phyloP scores from a whole-genome alignment of 2,329 filamentous ascomycete genomes.

The Botrytis cinerea region DNA sequence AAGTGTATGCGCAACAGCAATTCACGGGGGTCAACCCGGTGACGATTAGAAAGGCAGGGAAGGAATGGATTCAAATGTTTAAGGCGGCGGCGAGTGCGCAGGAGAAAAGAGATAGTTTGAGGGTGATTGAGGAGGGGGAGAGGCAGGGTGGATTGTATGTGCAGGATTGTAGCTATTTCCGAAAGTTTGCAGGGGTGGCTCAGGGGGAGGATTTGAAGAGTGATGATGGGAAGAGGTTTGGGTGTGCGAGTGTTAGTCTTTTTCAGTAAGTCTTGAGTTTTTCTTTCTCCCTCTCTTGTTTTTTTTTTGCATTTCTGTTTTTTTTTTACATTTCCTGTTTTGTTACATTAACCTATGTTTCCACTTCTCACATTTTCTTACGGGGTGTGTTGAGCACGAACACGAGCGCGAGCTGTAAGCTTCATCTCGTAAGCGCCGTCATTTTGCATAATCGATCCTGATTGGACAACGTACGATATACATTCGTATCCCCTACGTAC shows the following conservation, averaged over 20 bases:
- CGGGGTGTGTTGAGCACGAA: neutral
- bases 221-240: slow-evolving; percentile 30
- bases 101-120: slow-evolving; percentile 19
- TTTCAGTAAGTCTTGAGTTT: slow-evolving; percentile 45
- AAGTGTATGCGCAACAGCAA: slow-evolving; percentile 47
- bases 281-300: neutral
- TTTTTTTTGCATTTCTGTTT: too few species aligned
- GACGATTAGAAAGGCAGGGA: slow-evolving; percentile 30
- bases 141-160: slow-evolving; percentile 28
- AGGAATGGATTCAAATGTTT: slow-evolving; percentile 33
- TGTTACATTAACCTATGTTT: neutral
- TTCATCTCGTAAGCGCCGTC: neutral
- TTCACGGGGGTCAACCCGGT: slow-evolving; percentile 44
- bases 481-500: neutral
- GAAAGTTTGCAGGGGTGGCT: slow-evolving; percentile 26
- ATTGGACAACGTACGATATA: neutral
- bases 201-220: slow-evolving; percentile 18
- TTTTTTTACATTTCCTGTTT: neutral
- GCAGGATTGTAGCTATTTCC: slow-evolving; percentile 39
- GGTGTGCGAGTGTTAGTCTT: slow-evolving; percentile 47
- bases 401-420: neutral
- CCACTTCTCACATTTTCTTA: neutral
- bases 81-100: slow-evolving; percentile 2
- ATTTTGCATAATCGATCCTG: neutral
- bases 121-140: slow-evolving; percentile 22